Conservation (phyloP, 495 filamentous ascomycete genomes). For the Tuber brumale region DNA sequence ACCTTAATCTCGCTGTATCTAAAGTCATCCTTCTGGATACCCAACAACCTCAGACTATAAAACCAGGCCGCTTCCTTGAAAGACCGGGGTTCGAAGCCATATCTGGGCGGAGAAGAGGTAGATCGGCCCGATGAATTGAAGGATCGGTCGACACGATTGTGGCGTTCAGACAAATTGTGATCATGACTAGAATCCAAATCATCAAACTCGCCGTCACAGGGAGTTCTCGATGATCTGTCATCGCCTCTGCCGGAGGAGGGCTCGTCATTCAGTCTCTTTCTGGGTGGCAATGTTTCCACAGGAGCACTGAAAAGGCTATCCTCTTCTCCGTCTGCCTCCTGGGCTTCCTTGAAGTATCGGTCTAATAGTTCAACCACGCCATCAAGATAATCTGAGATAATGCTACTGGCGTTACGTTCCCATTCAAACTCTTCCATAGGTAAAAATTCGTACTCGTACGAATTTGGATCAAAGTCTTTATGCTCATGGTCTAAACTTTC, state of each 20-base stretch:
- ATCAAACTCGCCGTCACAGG: conserved; percentile 15
- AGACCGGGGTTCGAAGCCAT: conserved; percentile 28
- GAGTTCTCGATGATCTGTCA: neutral
- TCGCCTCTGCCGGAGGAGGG: conserved; percentile 21
- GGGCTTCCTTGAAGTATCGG: conserved; percentile 34
- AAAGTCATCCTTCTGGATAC: conserved; percentile 35
- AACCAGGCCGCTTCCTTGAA: conserved; percentile 37
- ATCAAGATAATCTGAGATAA: conserved; percentile 34
- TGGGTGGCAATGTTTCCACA: conserved; percentile 31
- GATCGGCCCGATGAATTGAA: conserved; percentile 32
- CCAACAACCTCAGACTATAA: conserved; percentile 30
- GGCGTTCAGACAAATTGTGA: conserved; percentile 14
- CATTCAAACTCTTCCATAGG: conserved; percentile 37
- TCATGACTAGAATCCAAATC: conserved; percentile 14
- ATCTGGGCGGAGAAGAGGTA: conserved; percentile 29
- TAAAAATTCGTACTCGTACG: conserved; percentile 29
- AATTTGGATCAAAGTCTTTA: conserved; percentile 33
- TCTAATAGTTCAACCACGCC: conserved; percentile 31
- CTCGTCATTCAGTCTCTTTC: conserved; percentile 30
- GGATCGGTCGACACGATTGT: conserved; percentile 27
- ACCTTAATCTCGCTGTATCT: conserved; percentile 34
- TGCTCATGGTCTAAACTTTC: conserved; percentile 23
- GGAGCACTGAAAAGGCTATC: conserved; percentile 18
- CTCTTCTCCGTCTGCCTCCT: conserved; percentile 31
- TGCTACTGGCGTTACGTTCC: conserved; percentile 37